Evolutionary conservation across 345 rosid genomes (phyloP), one percentile per base, ranked within the genome.

Genomic region (Pistacia atlantica): DNA sequence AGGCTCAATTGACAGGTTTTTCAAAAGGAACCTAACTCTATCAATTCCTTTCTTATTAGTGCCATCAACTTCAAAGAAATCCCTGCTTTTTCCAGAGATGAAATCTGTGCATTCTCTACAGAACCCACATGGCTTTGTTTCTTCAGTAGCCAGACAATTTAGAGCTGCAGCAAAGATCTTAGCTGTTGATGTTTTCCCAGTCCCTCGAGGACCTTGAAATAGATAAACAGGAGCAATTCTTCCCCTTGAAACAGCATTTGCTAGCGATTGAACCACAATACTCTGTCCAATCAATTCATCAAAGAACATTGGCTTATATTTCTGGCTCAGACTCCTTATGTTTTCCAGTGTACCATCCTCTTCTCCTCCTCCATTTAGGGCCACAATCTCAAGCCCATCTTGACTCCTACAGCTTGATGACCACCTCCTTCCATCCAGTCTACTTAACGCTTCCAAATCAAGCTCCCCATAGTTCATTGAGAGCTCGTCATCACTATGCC

Each of bases 341-440:
- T 81, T 91, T 65, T 92, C 97, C 1, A 88, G 84, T 13, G 87
- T 78, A 63, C 91, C 84, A 80, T 87, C 97, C 69, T 91, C 96
- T 76, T 93, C 97, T 63, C 77, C 84, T 73, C 89, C 96, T 52
- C 86, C 89, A 68, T 86, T 82, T 67, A 86, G 74, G 75, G 91
- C 83, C 65, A 84, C 90, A 81, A 77, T 83, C 80, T 87, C 99
- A 60, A 87, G 77, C 68, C 94, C 92, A 80, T 95, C 99, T 77
- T 84, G 94, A 88, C 95, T 91, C 89, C 95, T 87, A 80, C 91
- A 92, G 84, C 90, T 96, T 56, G 97, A 75, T 55, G 92, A 96
- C 99, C 99, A 96, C 75, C 99, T 89, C 86, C 89, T 83, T 74
- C 98, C 99, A 73, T 96, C 99, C 87, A 96, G 88, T 86, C 99